Conservation (phyloP, 2,329 filamentous ascomycete species). For the Zymoseptoria ardabiliae region DNA sequence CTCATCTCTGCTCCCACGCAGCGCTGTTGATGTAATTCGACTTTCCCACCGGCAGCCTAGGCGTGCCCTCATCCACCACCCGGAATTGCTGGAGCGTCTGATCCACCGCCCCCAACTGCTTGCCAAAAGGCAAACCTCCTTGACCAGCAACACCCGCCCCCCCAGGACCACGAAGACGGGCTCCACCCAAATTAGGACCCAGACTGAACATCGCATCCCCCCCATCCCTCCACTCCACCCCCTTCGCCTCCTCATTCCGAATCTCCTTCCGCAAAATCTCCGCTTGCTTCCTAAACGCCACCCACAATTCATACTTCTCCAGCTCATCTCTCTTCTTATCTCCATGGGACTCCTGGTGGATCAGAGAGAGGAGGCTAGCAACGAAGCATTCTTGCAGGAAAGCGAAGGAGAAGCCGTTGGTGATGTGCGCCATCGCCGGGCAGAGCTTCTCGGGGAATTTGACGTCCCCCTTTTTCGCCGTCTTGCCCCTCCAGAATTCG, state of each 20-base stretch:
- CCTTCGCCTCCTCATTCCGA: not conserved
- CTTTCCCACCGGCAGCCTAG: not conserved
- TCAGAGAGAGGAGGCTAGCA: constrained; percentile 53
- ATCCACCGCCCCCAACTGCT: not conserved
- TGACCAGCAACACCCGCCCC: not conserved
- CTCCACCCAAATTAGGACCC: not conserved
- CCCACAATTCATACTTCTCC: constrained; percentile 50
- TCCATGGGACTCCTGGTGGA: constrained; percentile 28
- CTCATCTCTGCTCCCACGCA: not conserved
- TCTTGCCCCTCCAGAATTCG: constrained; percentile 55
- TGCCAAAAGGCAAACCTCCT: not conserved
- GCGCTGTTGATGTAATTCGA: not conserved
- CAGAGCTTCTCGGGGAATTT: constrained; percentile 54
- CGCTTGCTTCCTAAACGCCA: constrained; percentile 56
- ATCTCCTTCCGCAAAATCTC: constrained; percentile 55
- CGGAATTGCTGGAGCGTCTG: not conserved
- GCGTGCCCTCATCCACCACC: not conserved
- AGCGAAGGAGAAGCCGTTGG: constrained; percentile 58
- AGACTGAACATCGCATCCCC: not conserved
- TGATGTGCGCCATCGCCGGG: constrained; percentile 52
- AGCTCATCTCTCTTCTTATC: constrained; percentile 34
- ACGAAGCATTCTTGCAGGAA: constrained; percentile 65
- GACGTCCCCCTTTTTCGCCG: constrained; percentile 49
- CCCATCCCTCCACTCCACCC: not conserved
- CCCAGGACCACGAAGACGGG: not conserved